Evolutionary conservation across 306 rosid genomes (phyloP), one percentile per base, ranked within the genome.

Genomic region (Astragalus glycyphyllos): DNA sequence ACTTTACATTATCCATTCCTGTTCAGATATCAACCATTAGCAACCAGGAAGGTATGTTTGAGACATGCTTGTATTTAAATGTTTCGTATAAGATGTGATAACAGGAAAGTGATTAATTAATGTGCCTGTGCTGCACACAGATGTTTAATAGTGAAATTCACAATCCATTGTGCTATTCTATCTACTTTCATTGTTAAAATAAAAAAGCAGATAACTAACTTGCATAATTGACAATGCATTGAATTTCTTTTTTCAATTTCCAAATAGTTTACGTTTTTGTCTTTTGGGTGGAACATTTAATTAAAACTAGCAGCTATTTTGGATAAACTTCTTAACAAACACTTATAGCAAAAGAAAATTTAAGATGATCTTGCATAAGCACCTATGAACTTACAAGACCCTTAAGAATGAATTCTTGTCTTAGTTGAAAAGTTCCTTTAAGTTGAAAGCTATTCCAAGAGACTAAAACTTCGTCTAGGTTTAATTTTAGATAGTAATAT

Each of bases 11-110:
- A 67, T 68, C 92, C 74, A 11, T 84, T 85, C 65, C 87, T 44
- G 37, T 86, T 66, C 73, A 65, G 58, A 31, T 79, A 23, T 34
- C 58, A 63, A 60, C 82, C 49, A 15, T 20, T 14, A 55, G n/a
- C 57, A 57, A 4, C 14, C 77, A 64, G 77, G 85, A 79, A 90
- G 97, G 98, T 88, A 81, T 74, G 97, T 86, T 77, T 64, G 63
- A 1, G 50, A n/a, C 55, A 32, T 68, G 34, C 62, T 69, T 67
- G 35, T 29, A 44, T 69, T 49, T 64, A 44, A 32, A 4, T 50
- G 42, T 53, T 59, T 51, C 72, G 44, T 55, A 32, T 44, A 59
- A 47, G 49, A 59, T 44, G 37, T 58, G n/a, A n/a, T n/a, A n/a
- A n/a, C n/a, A n/a, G n/a, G n/a, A n/a, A n/a, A n/a, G n/a, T n/a